Evolutionary conservation across 371 early-diverging fungal genomes (phyloP).

Genomic region (Syncephalastrum sp.): DNA sequence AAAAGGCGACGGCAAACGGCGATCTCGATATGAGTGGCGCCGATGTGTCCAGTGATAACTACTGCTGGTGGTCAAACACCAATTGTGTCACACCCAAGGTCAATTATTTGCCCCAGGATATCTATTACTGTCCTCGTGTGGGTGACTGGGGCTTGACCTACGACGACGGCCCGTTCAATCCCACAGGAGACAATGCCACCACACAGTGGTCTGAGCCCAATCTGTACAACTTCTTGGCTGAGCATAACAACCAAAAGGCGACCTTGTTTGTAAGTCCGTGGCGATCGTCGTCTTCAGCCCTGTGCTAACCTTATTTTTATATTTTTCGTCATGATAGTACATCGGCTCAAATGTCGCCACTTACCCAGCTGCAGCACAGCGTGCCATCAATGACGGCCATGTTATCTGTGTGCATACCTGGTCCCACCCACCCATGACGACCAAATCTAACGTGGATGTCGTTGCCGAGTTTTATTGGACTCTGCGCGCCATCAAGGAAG

Average conservation of each 20-base stretch:
- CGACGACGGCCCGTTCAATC: constrained; percentile 51
- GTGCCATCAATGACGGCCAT: constrained; percentile 51
- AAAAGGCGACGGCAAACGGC: constrained; percentile 19
- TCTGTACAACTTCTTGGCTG: constrained; percentile 45
- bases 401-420: constrained; percentile 56
- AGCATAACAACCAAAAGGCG: constrained; percentile 24
- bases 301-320: no score
- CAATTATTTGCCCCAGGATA: constrained; percentile 38
- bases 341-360: constrained; percentile 51
- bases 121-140: constrained; percentile 39
- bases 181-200: constrained; percentile 17
- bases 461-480: constrained; percentile 61
- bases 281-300: not conserved
- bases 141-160: constrained; percentile 54
- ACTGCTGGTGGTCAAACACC: constrained; percentile 51
- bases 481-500: constrained; percentile 52
- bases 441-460: constrained; percentile 49
- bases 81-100: constrained; percentile 46
- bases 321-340: constrained; percentile 19
- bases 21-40: constrained; percentile 21
- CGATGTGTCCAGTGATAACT: constrained; percentile 27
- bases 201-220: constrained; percentile 40
- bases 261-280: constrained; percentile 24
- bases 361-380: constrained; percentile 43
- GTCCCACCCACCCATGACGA: constrained; percentile 61